phyloP scores from a whole-genome alignment of 2,329 filamentous ascomycete genomes.

The Aureobasidium namibiae region DNA sequence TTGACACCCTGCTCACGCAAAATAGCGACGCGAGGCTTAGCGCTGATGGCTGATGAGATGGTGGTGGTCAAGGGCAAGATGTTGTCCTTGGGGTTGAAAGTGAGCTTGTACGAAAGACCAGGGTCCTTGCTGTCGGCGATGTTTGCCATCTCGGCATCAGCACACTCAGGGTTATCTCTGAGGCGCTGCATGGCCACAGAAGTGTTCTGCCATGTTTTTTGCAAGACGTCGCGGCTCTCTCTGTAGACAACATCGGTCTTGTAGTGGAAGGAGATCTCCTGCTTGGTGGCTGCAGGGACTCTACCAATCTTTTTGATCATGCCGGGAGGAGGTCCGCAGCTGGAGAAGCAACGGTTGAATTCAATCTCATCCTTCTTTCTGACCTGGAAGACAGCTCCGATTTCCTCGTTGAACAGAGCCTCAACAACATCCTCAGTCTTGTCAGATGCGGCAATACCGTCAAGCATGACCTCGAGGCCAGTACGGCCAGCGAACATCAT shows the following conservation, averaged over 20 bases:
- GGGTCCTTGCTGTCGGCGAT: constrained; percentile 70
- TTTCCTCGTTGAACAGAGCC: constrained; percentile 88
- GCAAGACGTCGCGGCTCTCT: constrained; percentile 62
- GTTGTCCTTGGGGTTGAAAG: constrained; percentile 69
- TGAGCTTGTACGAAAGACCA: constrained; percentile 76
- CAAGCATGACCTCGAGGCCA: constrained; percentile 76
- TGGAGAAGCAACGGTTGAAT: constrained; percentile 86
- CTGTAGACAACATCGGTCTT: constrained; percentile 60
- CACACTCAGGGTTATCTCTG: constrained; percentile 79
- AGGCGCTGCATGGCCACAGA: constrained; percentile 87
- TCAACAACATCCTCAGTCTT: constrained; percentile 55
- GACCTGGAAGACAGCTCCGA: constrained; percentile 93
- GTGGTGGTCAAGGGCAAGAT: constrained; percentile 61
- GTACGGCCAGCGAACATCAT: constrained; percentile 98
- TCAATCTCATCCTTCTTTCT: constrained; percentile 73
- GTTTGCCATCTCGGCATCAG: constrained; percentile 70
- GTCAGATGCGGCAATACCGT: constrained; percentile 58
- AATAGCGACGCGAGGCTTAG: constrained; percentile 74
- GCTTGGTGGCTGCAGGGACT: constrained; percentile 60
- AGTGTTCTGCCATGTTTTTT: constrained; percentile 81
- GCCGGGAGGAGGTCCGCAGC: constrained; percentile 73
- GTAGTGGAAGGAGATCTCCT: constrained; percentile 69
- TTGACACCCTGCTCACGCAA: constrained; percentile 94
- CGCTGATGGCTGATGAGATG: constrained; percentile 52
- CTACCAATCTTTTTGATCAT: constrained; percentile 78